phyloP scores from a whole-genome alignment of 192 early-diverging fungal genomes.

The Podila epicladia region DNA sequence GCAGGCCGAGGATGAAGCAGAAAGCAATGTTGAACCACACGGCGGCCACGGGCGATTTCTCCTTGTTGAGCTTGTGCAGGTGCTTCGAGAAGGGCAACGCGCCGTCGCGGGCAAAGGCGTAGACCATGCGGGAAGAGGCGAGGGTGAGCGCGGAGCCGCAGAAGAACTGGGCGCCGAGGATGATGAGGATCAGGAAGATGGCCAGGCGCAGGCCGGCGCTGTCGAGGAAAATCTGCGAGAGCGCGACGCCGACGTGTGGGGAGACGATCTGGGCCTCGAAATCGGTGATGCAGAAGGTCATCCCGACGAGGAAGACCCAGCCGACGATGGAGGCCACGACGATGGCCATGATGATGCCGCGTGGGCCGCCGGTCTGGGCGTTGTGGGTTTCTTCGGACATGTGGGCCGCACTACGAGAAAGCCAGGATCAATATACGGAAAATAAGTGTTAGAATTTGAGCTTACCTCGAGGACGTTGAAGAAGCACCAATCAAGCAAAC shows the following conservation, averaged over 20 bases:
- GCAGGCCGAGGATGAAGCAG: constrained; percentile 59
- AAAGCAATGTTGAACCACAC: constrained; percentile 64
- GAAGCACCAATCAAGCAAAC: neutral
- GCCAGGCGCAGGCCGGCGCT: constrained; percentile 56
- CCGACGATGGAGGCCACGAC: constrained; percentile 52
- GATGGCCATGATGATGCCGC: constrained; percentile 56
- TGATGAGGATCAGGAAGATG: constrained; percentile 58
- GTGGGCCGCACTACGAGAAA: constrained; percentile 21
- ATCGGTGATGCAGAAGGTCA: constrained; percentile 55
- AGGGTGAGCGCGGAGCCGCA: constrained; percentile 57
- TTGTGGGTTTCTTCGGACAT: constrained; percentile 66
- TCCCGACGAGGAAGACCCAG: constrained; percentile 56
- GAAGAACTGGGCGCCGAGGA: constrained; percentile 59
- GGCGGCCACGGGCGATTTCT: constrained; percentile 56
- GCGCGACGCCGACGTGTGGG: constrained; percentile 48
- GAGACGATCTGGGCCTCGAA: constrained; percentile 52
- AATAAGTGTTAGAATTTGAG: too few relatives aligned
- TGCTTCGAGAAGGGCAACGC: constrained; percentile 60
- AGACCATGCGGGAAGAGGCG: constrained; percentile 64
- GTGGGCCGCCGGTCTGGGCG: constrained; percentile 58
- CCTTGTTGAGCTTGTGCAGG: constrained; percentile 55
- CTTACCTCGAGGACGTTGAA: too few relatives aligned
- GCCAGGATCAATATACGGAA: too few relatives aligned
- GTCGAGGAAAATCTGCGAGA: constrained; percentile 59
- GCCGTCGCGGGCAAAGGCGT: constrained; percentile 65